Evolutionary conservation across 371 early-diverging fungal genomes (phyloP).

Genomic region (Mucor circinelloides): DNA sequence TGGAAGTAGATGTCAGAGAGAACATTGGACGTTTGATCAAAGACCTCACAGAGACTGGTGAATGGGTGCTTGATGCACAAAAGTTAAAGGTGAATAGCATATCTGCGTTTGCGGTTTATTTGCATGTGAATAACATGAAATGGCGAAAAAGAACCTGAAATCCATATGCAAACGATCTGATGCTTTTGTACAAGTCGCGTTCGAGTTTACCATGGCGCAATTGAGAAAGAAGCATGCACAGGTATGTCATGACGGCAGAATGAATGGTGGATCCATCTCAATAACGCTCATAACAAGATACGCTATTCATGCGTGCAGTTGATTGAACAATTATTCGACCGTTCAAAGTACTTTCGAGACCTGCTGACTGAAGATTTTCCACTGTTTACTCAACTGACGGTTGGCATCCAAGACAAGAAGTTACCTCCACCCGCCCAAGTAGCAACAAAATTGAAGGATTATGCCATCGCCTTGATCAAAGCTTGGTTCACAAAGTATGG

Average conservation of each 20-base stretch:
- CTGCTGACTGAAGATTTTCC: conserved; percentile 59
- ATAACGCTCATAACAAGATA: conserved; percentile 38
- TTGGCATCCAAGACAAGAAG: conserved; percentile 58
- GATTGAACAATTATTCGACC: conserved; percentile 63
- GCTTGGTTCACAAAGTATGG: conserved; percentile 65
- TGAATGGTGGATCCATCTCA: background rate
- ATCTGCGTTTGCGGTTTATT: background rate
- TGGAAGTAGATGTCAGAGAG: conserved; percentile 32
- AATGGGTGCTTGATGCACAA: conserved; percentile 35
- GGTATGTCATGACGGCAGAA: conserved; percentile 35
- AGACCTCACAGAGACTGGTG: conserved; percentile 48
- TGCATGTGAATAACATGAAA: background rate
- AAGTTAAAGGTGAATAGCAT: conserved; percentile 32
- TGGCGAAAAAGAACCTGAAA: conserved; percentile 44
- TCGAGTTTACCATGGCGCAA: conserved; percentile 51
- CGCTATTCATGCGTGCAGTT: conserved; percentile 68
- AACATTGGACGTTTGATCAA: conserved; percentile 25
- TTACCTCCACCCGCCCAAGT: conserved; percentile 63
- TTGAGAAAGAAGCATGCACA: conserved; percentile 69
- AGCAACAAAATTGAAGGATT: conserved; percentile 53
- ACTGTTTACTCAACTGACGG: conserved; percentile 51
- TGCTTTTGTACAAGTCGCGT: conserved; percentile 42
- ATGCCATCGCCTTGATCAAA: conserved; percentile 56
- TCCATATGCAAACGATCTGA: conserved; percentile 56
- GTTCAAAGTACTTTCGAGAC: conserved; percentile 68